Evolutionary conservation across 1,139 yeast genomes (phyloP), one percentile per base, ranked within the genome.

Genomic region (Kodamaea sp.): DNA sequence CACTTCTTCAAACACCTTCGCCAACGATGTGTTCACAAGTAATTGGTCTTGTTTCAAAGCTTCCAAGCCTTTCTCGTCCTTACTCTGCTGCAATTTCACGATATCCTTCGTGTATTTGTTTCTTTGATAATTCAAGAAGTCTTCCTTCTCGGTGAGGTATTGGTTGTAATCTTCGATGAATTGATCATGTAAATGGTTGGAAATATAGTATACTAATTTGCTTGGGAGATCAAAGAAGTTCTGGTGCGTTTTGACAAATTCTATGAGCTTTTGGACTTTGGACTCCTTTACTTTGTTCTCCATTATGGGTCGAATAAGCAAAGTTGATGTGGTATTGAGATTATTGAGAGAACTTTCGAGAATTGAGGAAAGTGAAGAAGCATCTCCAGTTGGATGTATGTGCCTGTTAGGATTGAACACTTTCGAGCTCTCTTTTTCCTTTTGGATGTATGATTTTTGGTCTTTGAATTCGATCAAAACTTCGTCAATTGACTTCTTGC

Each of bases 201-300:
- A 63, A 19, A 88, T 67, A 44, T 74, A 72, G n/a, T 56, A 60
- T 24, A 73, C 62, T 38, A 92, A 64, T 8, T 61, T 65, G 22
- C 73, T 73, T 0, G 97, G 96, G 30, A 89, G 68, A 52, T 87
- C 84, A 51, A 92, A 82, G 36, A 88, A 70, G 39, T 73, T 73
- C 35, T 70, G 72, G 55, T 88, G 78, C 28, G 71, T 66, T 31
- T 80, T 80, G 14, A 89, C 70, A 40, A 85, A 76, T 19, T 75
- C 76, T 37, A 85, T 67, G 11, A 95, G 76, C 23, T 71, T 70
- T 31, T 69, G 63, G 33, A 86, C 68, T 43, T 83, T 79, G 15
- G 66, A 63, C 43, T 84, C 86, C 47, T 78, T 80, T 7, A 70
- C 63, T 39, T 78, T 74, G 37, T 79, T 78, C 32, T 83, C 83